A percentile compares a stretch with the other conserved stretches of the same genome.
Evolutionary conservation across 73 alveolate species (phyloP).

Genomic region (Tetrahymena thermophila): DNA sequence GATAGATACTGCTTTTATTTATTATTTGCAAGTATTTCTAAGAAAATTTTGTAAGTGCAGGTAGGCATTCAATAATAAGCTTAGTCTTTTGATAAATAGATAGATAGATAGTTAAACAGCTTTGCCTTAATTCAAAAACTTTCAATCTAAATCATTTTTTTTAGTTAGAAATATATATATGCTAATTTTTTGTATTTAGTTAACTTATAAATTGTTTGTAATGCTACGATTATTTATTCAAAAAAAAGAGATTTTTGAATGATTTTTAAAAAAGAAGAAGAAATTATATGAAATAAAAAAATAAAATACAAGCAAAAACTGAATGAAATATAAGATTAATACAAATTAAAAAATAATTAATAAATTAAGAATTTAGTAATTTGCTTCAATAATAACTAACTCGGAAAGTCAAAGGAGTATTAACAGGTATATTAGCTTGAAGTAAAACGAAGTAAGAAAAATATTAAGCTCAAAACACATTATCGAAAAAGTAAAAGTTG

Average conservation of each 20-base stretch:
- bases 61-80: not conserved
- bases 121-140: not conserved
- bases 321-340: not conserved
- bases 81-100: not conserved
- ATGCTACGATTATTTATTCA: not conserved
- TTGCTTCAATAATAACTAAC: not conserved
- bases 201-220: not conserved
- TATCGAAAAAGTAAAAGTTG: not conserved
- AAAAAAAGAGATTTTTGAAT: not conserved
- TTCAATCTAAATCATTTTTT: not conserved
- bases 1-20: not conserved
- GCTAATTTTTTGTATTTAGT: not conserved
- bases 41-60: not conserved
- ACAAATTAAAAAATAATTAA: not conserved
- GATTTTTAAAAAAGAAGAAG: not conserved
- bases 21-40: too few species aligned
- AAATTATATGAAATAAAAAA: not conserved
- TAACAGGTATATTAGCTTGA: not conserved
- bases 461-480: not conserved
- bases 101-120: not conserved
- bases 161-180: not conserved
- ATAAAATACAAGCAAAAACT: not conserved
- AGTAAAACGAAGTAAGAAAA: not conserved
- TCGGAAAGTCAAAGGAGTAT: not conserved
- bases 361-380: not conserved